Conservation (phyloP, 495 filamentous ascomycete species). For the Durotheca rogersii region DNA sequence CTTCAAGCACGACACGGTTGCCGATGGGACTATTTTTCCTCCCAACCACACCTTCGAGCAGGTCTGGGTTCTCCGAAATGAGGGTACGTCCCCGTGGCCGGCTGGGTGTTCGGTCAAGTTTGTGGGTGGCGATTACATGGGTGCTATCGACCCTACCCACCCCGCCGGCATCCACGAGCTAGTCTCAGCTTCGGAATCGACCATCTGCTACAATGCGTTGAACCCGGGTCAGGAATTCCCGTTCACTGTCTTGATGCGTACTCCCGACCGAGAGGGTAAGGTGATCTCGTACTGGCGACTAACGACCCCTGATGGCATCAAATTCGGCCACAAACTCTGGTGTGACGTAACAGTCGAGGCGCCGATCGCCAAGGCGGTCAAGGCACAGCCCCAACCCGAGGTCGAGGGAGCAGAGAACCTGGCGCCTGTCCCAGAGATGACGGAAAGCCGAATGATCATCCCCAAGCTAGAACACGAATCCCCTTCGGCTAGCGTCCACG, state of each 20-base stretch:
- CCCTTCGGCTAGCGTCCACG: constrained; percentile 74
- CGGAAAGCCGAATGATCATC: constrained; percentile 85
- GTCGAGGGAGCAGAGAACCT: constrained; percentile 10
- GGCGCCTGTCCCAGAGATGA: constrained; percentile 6
- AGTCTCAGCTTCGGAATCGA: constrained; percentile 74
- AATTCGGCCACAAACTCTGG: constrained; percentile 93
- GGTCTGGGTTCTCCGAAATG: constrained; percentile 89
- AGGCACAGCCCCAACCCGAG: constrained; percentile 13
- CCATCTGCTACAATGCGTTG: constrained; percentile 67
- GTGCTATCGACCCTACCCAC: constrained; percentile 74
- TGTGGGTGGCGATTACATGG: constrained; percentile 93
- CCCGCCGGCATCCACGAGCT: constrained; percentile 72
- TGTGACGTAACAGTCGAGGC: constrained; percentile 76
- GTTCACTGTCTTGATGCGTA: constrained; percentile 83
- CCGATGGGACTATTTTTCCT: constrained; percentile 70
- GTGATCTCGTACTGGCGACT: constrained; percentile 96
- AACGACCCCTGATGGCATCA: constrained; percentile 73
- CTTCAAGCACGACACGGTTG: constrained; percentile 75
- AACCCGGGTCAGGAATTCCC: constrained; percentile 68
- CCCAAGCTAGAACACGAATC: constrained; percentile 95
- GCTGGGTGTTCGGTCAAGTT: constrained; percentile 87
- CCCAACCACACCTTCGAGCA: constrained; percentile 77
- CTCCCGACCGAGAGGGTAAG: constrained; percentile 68
- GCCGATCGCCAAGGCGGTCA: constrained; percentile 24
- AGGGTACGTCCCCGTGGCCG: constrained; percentile 77